Base-by-base conservation (phyloP, 208 protist genomes). In the Naegleria gruberi region DNA sequence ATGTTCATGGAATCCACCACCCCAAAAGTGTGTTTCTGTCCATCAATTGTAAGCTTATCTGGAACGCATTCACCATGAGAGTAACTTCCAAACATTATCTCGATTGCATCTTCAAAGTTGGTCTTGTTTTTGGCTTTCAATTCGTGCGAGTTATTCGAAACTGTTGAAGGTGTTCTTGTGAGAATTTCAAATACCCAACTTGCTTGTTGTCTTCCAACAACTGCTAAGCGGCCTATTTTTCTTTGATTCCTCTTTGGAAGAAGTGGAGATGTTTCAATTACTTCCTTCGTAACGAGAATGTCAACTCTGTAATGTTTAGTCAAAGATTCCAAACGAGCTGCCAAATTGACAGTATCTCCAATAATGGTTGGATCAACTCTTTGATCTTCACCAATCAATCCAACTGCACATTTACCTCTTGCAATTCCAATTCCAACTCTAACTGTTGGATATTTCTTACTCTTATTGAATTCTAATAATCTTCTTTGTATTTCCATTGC, bases 391-490 rank as follows among this genome's bases (percentile, higher is more conserved):
- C 90, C 90, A 34, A 91, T 40, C 19, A 90, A 84, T 1, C 90
- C 90, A 43, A 91, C 90, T 8, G 51, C 43, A n/a, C 30, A 84
- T 26, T 10, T 45, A 3, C 89, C 89, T 34, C 86, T n/a, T 8
- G 84, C 30, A 15, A 90, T 51, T 34, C 89, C 89, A 17, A 90
- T 89, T 7, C 89, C 47, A 5, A 77, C 86, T 19, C 26, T 8
- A n/a, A 81, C 10, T 6, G n/a, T 8, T 34, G 82, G 87, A 65
- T 90, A 46, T 42, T 91, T 89, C 2, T 90, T 10, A 10, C 89
- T 91, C 10, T 91, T 90, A 43, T 88, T 94, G 8, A 94, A 82
- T 10, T 90, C 90, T 92, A 94, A 94, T 0, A 94, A 65, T 3
- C 74, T 41, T 89, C 94, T 37, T 77, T 77, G 65, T 37, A 77